phyloP scores from a whole-genome alignment of 2,329 filamentous ascomycete species.

The Ustilaginoidea virens region DNA sequence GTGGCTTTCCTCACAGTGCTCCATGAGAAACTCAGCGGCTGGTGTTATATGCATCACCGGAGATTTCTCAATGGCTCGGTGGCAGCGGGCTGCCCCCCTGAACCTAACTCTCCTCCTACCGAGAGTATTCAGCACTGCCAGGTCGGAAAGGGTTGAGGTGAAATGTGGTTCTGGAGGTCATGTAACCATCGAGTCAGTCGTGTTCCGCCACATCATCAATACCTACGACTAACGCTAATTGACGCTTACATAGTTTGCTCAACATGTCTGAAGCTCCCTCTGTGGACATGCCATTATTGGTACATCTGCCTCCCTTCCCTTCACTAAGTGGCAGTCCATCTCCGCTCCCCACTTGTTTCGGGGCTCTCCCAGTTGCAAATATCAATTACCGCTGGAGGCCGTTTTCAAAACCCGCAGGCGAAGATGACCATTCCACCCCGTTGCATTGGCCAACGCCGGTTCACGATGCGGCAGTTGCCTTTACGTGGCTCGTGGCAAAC shows the following conservation, averaged over 20 bases:
- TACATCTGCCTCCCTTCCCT: slow-evolving; percentile 39
- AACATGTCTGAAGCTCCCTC: slow-evolving; percentile 23
- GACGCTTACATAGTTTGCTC: slow-evolving; percentile 20
- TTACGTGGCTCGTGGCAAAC: slow-evolving; percentile 33
- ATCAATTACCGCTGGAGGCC: slow-evolving; percentile 45
- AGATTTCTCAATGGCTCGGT: too few relatives aligned
- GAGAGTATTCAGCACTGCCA: slow-evolving; percentile 6
- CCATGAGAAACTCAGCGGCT: too few relatives aligned
- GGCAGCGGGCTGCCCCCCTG: too few relatives aligned
- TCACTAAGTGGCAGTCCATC: slow-evolving; percentile 11
- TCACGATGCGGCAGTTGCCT: slow-evolving; percentile 39
- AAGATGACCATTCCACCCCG: slow-evolving; percentile 8
- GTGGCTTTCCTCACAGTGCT: too few relatives aligned
- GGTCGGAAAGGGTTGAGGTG: slow-evolving; percentile 26
- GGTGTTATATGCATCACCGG: too few relatives aligned
- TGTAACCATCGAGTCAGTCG: slow-evolving; percentile 34
- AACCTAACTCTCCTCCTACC: too few relatives aligned
- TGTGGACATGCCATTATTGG: slow-evolving; percentile 26
- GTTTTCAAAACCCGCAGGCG: slow-evolving; percentile 7
- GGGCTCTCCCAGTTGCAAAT: slow-evolving; percentile 29
- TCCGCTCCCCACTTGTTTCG: slow-evolving; percentile 25
- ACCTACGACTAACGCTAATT: not conserved
- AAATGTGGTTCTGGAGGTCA: slow-evolving; percentile 32
- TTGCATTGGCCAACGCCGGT: slow-evolving; percentile 39
- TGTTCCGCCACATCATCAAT: not conserved